These are phyloP conservation scores for Leptoxyphium fumago DNA, from an alignment of 2,329 filamentous ascomycete genomes.

Conservation along the genomic window DNA sequence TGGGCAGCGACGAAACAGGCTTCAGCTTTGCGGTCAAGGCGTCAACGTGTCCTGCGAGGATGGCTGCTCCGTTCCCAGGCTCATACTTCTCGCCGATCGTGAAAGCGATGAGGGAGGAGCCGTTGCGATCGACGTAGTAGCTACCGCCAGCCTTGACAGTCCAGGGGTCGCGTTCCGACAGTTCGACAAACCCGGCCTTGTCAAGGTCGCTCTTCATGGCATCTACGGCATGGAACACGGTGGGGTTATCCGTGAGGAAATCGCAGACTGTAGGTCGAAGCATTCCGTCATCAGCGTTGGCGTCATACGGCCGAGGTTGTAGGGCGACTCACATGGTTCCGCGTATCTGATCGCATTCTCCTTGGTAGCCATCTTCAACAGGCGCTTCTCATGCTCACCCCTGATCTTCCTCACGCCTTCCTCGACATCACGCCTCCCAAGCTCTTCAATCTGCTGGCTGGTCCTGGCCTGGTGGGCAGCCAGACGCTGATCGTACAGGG, in stretches of 20 bases:
- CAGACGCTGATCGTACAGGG: not conserved
- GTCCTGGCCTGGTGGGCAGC: not conserved
- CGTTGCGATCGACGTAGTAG: constrained; percentile 79
- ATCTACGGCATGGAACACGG: constrained; percentile 78
- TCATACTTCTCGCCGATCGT: constrained; percentile 66
- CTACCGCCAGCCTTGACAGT: constrained; percentile 67
- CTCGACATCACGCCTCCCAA: not conserved
- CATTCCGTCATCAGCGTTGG: too few relatives aligned
- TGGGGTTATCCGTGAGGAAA: constrained; percentile 81
- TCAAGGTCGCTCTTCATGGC: constrained; percentile 61
- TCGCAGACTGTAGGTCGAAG: constrained; percentile 39
- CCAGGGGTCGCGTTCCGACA: constrained; percentile 74
- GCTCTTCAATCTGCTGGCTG: not conserved
- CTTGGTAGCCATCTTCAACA: constrained; percentile 7
- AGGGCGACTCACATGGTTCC: constrained; percentile 9
- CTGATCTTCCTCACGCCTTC: not conserved
- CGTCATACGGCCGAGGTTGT: too few relatives aligned
- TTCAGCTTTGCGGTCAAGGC: constrained; percentile 82
- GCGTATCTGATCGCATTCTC: constrained; percentile 16
- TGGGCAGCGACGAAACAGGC: constrained; percentile 75
- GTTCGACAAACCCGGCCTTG: constrained; percentile 58
- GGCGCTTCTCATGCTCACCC: not conserved
- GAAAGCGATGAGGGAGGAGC: constrained; percentile 74
- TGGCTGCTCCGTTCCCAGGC: constrained; percentile 72
- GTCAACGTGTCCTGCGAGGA: constrained; percentile 86